These are phyloP conservation scores for Niveomyces coronatus DNA, from an alignment of 2,329 filamentous ascomycete genomes.

Conservation along the genomic window DNA sequence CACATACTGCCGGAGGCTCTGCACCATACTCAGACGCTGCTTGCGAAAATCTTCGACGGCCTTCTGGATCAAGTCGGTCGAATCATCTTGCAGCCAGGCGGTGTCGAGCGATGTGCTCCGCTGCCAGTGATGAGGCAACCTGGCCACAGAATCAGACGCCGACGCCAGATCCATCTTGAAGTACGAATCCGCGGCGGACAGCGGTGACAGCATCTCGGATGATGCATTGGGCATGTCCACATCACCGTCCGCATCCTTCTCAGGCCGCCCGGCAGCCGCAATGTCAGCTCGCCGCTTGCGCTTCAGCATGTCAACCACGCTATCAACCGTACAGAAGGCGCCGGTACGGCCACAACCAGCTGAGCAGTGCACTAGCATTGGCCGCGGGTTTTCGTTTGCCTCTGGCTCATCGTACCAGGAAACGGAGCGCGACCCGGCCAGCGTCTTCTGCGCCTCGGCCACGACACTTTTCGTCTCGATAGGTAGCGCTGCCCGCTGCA, in stretches of 20 bases:
- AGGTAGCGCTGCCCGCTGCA: constrained; percentile 48
- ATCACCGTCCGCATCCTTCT: constrained; percentile 31
- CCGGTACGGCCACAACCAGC: constrained; percentile 93
- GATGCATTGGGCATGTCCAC: constrained; percentile 31
- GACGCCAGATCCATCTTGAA: constrained; percentile 4
- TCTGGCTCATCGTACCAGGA: constrained; percentile 52
- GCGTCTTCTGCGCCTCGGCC: constrained; percentile 19
- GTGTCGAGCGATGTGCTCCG: constrained; percentile 29
- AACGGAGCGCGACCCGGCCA: constrained; percentile 22
- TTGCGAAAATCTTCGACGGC: constrained; percentile 85
- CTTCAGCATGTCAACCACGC: constrained; percentile 92
- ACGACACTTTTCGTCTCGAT: constrained; percentile 33
- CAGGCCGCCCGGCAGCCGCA: constrained; percentile 11
- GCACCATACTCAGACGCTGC: constrained; percentile 92
- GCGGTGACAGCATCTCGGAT: constrained; percentile 21
- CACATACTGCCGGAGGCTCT: constrained; percentile 85
- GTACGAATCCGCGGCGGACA: constrained; percentile 10
- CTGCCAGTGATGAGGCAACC: constrained; percentile 3
- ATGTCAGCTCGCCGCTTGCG: constrained; percentile 50
- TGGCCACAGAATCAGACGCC: constrained; percentile 1
- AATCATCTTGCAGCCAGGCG: constrained; percentile 59
- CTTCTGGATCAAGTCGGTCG: constrained; percentile 69
- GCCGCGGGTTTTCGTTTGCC: constrained; percentile 41
- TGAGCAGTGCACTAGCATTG: constrained; percentile 88
- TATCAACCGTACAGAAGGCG: constrained; percentile 93